Conservation (phyloP, 2,329 filamentous ascomycete species). For the Anisogramma anomala region DNA sequence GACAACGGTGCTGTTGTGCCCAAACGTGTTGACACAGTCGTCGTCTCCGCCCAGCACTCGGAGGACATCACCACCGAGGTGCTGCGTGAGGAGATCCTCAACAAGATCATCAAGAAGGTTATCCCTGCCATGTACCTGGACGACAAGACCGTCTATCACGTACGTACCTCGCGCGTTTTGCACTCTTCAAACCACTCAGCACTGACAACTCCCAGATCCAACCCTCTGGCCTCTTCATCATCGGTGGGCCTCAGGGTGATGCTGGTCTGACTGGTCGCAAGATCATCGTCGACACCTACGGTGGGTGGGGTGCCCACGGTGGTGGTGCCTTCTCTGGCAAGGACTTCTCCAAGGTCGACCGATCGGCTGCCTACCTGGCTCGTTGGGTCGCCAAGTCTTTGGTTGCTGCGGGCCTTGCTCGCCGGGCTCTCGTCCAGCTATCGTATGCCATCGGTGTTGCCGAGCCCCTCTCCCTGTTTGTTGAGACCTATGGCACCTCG, state of each 20-base stretch:
- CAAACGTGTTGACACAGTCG: slow-evolving; percentile 87
- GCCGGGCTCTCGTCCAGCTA: slow-evolving; percentile 90
- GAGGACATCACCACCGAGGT: slow-evolving; percentile 76
- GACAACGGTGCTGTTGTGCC: slow-evolving; percentile 90
- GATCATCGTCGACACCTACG: slow-evolving; percentile 99
- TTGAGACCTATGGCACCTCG: slow-evolving; percentile 95
- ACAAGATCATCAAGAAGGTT: slow-evolving; percentile 88
- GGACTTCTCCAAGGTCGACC: slow-evolving; percentile 99
- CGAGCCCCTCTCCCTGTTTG: slow-evolving; percentile 94
- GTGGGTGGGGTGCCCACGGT: slow-evolving; percentile 98
- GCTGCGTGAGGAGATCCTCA: slow-evolving; percentile 80
- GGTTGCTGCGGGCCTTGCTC: slow-evolving; percentile 75
- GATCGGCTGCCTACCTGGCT: slow-evolving; percentile 91
- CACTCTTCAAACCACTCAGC: slow-evolving; percentile 8
- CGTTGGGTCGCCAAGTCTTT: slow-evolving; percentile 99
- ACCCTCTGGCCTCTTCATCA: slow-evolving; percentile 97
- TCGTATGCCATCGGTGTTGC: slow-evolving; percentile 99
- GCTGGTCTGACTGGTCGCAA: slow-evolving; percentile 97
- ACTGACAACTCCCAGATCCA: slow-evolving; percentile 51
- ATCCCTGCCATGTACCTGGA: slow-evolving; percentile 89
- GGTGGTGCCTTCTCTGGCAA: slow-evolving; percentile 99
- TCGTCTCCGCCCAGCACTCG: slow-evolving; percentile 91
- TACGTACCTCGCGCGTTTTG: slow-evolving; percentile 32
- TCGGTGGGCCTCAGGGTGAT: slow-evolving; percentile 97
- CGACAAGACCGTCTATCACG: slow-evolving; percentile 90